Evolutionary conservation across 352 stramenopile genomes (phyloP), one percentile per base, ranked within the genome.

Genomic region (Phytophthora tentaculata): DNA sequence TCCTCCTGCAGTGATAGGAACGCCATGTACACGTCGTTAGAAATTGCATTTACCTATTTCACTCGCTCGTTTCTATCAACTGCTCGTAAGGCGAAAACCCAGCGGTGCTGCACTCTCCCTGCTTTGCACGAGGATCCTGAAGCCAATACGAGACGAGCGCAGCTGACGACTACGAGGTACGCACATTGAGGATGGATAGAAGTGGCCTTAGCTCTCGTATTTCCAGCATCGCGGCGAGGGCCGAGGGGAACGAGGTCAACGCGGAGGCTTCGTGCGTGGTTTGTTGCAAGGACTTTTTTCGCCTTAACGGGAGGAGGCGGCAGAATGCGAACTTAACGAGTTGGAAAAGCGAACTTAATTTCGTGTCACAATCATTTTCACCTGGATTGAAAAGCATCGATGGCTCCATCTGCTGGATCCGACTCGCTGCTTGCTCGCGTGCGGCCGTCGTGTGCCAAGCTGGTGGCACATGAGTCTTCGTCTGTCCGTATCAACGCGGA

Each of bases 161-260:
- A 16, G 45, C 6, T 7, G 24, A 12, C 22, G 48, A 24, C 3
- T 29, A 6, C 10, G 9, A 22, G 4, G 7, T 45, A 84, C 84
- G 69, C 73, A 95, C 88, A 78, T 92, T 95, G 56, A 95, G 81
- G 56, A 95, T 89, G 53, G 83, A 69, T 56, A 95, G 81, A 50
- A 95, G 77, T 67, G 85, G 84, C 51, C 85, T 81, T 67, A 95
- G 76, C 64, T 95, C 88, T 77, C 88, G 80, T 62, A 81, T 89
- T 60, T 95, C 88, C 58, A 95, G 72, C 88, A 95, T 95, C 49
- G 29, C 44, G 52, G 47, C 47, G 39, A 51, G 41, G 52, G 48
- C 13, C 5, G 53, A 56, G 32, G 67, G 47, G 54, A 54, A 39
- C 29, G 48, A 28, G 9, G 58, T 59, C 61, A 20, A 23, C 56